These are phyloP conservation scores for Colletotrichum magnum DNA, from an alignment of 2,329 filamentous ascomycete genomes.

Conservation along the genomic window DNA sequence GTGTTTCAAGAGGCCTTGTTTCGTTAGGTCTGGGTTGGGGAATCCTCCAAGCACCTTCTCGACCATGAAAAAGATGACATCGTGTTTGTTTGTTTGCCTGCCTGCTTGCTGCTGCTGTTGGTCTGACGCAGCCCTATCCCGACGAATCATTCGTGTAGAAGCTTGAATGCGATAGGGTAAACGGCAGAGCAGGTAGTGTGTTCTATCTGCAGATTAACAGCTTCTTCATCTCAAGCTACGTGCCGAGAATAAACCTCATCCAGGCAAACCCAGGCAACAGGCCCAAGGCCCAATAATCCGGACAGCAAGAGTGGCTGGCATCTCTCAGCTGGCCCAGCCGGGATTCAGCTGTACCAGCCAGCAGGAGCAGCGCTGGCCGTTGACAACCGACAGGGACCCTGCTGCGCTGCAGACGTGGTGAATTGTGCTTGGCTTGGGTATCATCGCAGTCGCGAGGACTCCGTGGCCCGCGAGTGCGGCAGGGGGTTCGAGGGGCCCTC, in stretches of 20 bases:
- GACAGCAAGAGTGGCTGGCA: background rate
- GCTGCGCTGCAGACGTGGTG: constrained; percentile 27
- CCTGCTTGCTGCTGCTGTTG: background rate
- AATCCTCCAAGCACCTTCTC: background rate
- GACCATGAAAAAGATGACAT: no score
- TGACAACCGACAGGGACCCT: constrained; percentile 5
- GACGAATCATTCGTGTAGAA: constrained; percentile 2
- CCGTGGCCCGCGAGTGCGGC: constrained; percentile 17
- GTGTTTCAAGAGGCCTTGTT: constrained; percentile 9
- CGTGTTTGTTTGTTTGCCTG: background rate
- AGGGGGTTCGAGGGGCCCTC: constrained; percentile 8
- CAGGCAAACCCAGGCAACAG: background rate
- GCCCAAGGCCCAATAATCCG: background rate
- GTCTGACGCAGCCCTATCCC: constrained; percentile 16
- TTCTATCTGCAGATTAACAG: background rate
- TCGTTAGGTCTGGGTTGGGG: constrained; percentile 6
- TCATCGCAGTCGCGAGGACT: constrained; percentile 14
- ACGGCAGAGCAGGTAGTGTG: constrained; percentile 2
- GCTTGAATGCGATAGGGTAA: constrained; percentile 11
- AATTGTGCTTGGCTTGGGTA: constrained; percentile 34
- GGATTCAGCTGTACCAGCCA: background rate
- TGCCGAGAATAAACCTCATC: background rate
- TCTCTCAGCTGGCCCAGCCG: background rate
- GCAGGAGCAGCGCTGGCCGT: constrained; percentile 2
- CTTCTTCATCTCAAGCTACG: background rate